A percentile compares a stretch with the other conserved stretches of the same genome.
Evolutionary conservation across 768 basidiomycete species (phyloP).

Genomic region (Kwoniella newhampshirensis): DNA sequence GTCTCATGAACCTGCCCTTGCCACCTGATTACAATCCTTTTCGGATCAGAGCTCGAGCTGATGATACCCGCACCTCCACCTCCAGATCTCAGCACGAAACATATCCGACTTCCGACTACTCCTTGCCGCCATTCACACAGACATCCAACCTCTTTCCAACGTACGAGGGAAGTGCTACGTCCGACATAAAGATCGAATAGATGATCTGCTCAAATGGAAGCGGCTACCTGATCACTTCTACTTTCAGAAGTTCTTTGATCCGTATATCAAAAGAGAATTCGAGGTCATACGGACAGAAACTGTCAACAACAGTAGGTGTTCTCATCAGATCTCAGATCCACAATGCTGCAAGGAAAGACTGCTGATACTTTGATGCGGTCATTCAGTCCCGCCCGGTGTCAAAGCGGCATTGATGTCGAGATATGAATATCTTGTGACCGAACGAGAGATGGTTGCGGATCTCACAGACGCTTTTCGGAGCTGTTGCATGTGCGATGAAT

Average conservation of each 20-base stretch:
- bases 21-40: neutral
- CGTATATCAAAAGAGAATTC: constrained; percentile 96
- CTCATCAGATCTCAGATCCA: neutral
- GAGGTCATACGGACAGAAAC: constrained; percentile 85
- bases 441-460: constrained; percentile 88
- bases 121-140: constrained; percentile 92
- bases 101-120: constrained; percentile 88
- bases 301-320: constrained; percentile 78
- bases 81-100: constrained; percentile 76
- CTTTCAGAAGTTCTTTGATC: constrained; percentile 92
- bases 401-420: constrained; percentile 71
- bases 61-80: neutral
- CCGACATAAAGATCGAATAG: constrained; percentile 90
- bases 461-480: constrained; percentile 80
- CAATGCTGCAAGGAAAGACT: neutral
- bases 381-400: constrained; percentile 76
- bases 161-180: constrained; percentile 91
- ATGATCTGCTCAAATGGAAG: constrained; percentile 90
- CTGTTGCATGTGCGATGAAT: constrained; percentile 80
- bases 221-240: constrained; percentile 92
- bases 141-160: constrained; percentile 91
- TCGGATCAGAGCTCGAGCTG: too few relatives aligned
- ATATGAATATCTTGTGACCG: constrained; percentile 93
- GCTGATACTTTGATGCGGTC: neutral
- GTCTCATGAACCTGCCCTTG: neutral